Conservation (phyloP, 1,284 basidiomycete genomes). For the Leccinum fuscescens region DNA sequence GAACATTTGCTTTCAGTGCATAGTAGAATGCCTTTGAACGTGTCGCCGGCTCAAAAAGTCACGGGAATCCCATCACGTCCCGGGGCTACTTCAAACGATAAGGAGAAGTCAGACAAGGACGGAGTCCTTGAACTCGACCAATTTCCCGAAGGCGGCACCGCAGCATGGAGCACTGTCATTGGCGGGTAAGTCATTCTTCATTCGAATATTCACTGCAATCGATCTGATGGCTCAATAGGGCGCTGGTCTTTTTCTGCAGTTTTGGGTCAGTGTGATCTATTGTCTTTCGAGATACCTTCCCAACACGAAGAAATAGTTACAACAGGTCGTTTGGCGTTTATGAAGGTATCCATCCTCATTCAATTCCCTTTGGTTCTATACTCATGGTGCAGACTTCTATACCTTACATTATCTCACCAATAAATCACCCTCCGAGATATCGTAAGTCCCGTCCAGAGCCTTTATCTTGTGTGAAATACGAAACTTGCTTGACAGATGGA, state of each 20-base stretch:
- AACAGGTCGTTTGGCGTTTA: slow-evolving; percentile 28
- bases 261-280: neutral
- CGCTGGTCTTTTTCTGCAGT: slow-evolving; percentile 4
- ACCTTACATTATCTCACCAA: slow-evolving; percentile 30
- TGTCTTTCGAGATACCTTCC: neutral
- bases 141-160: slow-evolving; percentile 29
- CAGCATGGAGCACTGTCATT: slow-evolving; percentile 28
- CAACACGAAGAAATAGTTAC: slow-evolving; percentile 19
- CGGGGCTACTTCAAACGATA: neutral
- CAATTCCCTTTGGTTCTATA: neutral
- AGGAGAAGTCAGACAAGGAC: neutral
- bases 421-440: slow-evolving; percentile 27
- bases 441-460: slow-evolving; percentile 18
- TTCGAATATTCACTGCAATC: neutral
- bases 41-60: neutral
- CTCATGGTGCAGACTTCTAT: slow-evolving; percentile 27
- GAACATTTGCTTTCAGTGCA: neutral
- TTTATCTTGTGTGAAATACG: too few species aligned
- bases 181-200: slow-evolving; percentile 19
- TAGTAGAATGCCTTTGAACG: slow-evolving; percentile 10
- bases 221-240: slow-evolving; percentile 11
- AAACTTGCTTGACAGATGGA: slow-evolving; percentile 24
- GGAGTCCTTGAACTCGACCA: neutral
- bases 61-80: neutral
- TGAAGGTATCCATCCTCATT: slow-evolving; percentile 25